Base-by-base conservation (phyloP, 2,329 filamentous ascomycete genomes). In the Eutypella sp. region DNA sequence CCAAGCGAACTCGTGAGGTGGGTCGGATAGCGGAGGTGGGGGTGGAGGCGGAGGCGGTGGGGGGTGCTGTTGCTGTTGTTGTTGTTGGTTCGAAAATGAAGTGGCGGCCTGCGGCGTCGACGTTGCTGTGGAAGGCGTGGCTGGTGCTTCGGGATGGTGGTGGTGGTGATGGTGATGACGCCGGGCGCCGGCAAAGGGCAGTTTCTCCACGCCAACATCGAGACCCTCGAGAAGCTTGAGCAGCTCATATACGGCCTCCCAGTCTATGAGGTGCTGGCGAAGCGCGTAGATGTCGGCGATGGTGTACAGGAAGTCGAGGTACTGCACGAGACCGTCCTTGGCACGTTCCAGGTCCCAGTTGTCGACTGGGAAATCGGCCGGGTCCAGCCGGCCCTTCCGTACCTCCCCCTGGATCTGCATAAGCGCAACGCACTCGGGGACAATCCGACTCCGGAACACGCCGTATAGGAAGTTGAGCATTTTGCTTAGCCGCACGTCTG, bases 321-420 rank as follows among this genome's bases (percentile, higher is more conserved):
- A 96, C 65, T 96, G 91, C 42, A 91, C 89, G 1, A 97, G 81
- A 1, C 92, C 92, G 60, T 97, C 92, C 64, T 95, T 96, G 47
- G 95, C 92, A 13, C 92, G 82, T 64, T 97, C 92, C 86, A 97
- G 95, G 59, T 97, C 92, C 92, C 92, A 97, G 40, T 90, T 79
- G 58, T 97, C 95, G 2, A 96, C 83, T 0, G 92, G 92, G 58
- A 96, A 97, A 59, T 96, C 91, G 50, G 88, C 82, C 0, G 89
- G 83, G 49, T 92, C 80, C 15, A 85, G 82, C 46, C 83, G 76
- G 25, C 85, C 83, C 34, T 85, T 82, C 36, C 89, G 84, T 27
- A 96, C 95, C 61, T 96, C 87, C 15, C 89, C 88, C 69, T 97
- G 92, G 3, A 96, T 78, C 59, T 93, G 89, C 70, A 97, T 96